These are phyloP conservation scores for Phanerodontia chrysosporium DNA, from an alignment of 768 basidiomycete species.

Conservation along the genomic window DNA sequence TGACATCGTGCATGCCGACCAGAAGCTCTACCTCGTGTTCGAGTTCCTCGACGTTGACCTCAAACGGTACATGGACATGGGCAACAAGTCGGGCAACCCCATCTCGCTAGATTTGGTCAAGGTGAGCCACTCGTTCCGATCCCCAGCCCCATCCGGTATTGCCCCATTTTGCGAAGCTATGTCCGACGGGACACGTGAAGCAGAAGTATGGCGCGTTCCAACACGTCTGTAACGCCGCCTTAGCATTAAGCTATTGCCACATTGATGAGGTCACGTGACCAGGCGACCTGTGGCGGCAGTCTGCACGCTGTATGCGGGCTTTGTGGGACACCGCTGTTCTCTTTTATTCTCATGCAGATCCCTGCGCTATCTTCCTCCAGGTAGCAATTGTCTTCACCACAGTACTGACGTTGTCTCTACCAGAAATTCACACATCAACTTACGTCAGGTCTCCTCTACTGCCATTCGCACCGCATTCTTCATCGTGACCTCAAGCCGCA, in stretches of 20 bases:
- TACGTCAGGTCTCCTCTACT: conserved; percentile 85
- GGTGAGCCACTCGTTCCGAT: conserved; percentile 43
- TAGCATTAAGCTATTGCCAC: background rate
- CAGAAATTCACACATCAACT: conserved; percentile 98
- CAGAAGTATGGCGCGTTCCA: conserved; percentile 21
- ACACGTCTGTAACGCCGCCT: conserved; percentile 16
- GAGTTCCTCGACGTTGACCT: conserved; percentile 97
- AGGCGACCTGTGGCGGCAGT: background rate
- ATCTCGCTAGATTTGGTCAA: conserved; percentile 74
- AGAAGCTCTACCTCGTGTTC: conserved; percentile 96
- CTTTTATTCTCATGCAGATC: background rate
- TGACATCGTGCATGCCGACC: conserved; percentile 95
- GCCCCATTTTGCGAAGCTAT: background rate
- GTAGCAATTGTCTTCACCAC: no score
- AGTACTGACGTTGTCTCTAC: conserved; percentile 6
- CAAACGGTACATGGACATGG: conserved; percentile 94
- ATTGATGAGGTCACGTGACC: conserved; percentile 21
- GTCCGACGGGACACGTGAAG: conserved; percentile 24
- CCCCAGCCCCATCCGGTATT: background rate
- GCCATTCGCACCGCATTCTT: conserved; percentile 94
- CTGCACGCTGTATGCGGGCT: background rate
- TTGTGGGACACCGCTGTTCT: background rate
- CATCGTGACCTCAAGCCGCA: conserved; percentile 97
- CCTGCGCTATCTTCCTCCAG: no score
- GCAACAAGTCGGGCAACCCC: conserved; percentile 66